Percentiles rank a stretch among this genome's conserved stretches.
Evolutionary conservation across 129 eudicot species (phyloP).

Genomic region (Gnaphalium uliginosum): DNA sequence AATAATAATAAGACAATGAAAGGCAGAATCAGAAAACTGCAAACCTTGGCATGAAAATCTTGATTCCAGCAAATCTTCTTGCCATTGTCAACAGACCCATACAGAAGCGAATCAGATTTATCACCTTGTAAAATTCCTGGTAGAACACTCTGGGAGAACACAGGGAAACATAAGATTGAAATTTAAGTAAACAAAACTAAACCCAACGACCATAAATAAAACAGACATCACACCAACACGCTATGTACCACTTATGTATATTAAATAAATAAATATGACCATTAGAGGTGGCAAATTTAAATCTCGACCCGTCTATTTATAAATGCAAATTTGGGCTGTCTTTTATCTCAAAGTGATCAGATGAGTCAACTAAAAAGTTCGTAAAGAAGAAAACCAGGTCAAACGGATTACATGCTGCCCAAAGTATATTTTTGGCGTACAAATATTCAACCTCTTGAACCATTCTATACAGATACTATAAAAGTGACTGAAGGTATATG

Average conservation of each 20-base stretch:
- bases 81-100: constrained; percentile 99
- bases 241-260: not conserved
- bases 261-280: not conserved
- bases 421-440: not conserved
- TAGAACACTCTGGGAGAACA: constrained; percentile 75
- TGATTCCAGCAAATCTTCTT: constrained; percentile 98
- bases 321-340: not conserved
- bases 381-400: not conserved
- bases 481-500: not conserved
- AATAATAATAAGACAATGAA: not conserved
- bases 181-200: not conserved
- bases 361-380: not conserved
- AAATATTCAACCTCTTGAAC: too few relatives aligned
- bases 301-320: not conserved
- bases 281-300: not conserved
- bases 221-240: not conserved
- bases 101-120: constrained; percentile 93
- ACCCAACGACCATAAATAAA: not conserved
- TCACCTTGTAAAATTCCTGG: constrained; percentile 99
- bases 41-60: constrained; percentile 90
- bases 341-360: not conserved
- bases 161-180: not conserved
- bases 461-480: not conserved
- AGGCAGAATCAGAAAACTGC: constrained; percentile 3
- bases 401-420: not conserved